Conservation (phyloP, 805 yeast genomes). For the Pichia deserticola region DNA sequence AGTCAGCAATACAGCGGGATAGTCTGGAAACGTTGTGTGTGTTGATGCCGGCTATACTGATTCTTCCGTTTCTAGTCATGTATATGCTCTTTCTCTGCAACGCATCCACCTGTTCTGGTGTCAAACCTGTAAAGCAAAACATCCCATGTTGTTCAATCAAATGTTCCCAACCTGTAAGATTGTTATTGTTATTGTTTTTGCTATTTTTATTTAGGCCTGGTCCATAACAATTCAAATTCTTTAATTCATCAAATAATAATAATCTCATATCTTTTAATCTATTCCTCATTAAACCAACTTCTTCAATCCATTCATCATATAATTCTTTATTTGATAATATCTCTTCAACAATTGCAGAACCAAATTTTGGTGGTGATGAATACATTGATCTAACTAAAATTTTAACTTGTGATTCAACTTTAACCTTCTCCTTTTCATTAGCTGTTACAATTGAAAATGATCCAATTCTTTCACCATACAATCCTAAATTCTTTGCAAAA, state of each 20-base stretch:
- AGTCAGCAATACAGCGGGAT: neutral
- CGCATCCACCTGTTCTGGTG: constrained; percentile 58
- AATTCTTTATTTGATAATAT: constrained; percentile 57
- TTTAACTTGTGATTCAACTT: constrained; percentile 61
- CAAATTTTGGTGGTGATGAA: constrained; percentile 93
- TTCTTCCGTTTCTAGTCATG: constrained; percentile 84
- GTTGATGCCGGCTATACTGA: constrained; percentile 85
- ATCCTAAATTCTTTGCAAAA: constrained; percentile 91
- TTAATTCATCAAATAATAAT: constrained; percentile 52
- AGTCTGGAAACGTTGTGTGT: constrained; percentile 64
- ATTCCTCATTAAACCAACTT: constrained; percentile 70
- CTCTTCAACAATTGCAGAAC: constrained; percentile 79
- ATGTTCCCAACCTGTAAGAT: constrained; percentile 75
- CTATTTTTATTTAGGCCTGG: constrained; percentile 20
- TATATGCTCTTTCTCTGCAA: constrained; percentile 68
- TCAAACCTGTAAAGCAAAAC: constrained; percentile 89
- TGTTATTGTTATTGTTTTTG: neutral
- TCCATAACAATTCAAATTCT: constrained; percentile 21
- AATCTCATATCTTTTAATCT: constrained; percentile 70
- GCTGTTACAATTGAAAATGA: constrained; percentile 62
- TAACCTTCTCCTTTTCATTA: constrained; percentile 42
- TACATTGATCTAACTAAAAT: constrained; percentile 77
- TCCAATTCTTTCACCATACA: constrained; percentile 93
- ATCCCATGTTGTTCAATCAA: constrained; percentile 87
- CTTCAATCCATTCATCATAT: constrained; percentile 68